Percentiles rank a stretch among this genome's conserved stretches.
These are phyloP conservation scores for Phlyctochytrium bullatum DNA, from an alignment of 192 early-diverging fungal species.

Conservation along the genomic window DNA sequence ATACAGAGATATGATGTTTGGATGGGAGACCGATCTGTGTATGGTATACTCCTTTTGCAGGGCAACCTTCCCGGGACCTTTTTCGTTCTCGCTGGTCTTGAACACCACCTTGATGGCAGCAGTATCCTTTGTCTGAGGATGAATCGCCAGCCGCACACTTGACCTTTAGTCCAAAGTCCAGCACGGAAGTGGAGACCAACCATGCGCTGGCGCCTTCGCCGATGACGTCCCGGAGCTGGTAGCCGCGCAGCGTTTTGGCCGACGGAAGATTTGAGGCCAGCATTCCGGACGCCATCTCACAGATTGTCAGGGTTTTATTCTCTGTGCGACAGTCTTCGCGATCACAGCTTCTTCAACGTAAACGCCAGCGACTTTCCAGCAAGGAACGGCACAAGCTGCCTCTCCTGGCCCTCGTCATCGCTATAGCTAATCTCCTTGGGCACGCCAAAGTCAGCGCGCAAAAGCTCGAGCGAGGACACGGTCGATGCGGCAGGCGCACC, in stretches of 20 bases:
- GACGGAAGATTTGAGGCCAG: no score
- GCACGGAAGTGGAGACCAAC: conserved; percentile 14
- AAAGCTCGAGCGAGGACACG: conserved; percentile 43
- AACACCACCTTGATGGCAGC: conserved; percentile 61
- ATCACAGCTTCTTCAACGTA: background rate
- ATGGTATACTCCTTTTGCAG: conserved; percentile 58
- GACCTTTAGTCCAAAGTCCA: conserved; percentile 13
- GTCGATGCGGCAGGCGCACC: conserved; percentile 35
- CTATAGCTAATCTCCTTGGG: conserved; percentile 52
- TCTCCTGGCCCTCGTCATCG: conserved; percentile 45
- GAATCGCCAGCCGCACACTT: conserved; percentile 56
- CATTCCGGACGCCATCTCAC: no score
- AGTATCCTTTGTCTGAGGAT: conserved; percentile 36
- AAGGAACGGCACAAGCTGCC: conserved; percentile 81
- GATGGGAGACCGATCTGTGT: conserved; percentile 48
- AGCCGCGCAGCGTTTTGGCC: conserved; percentile 9
- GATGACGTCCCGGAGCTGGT: conserved; percentile 31
- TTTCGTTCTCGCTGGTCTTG: conserved; percentile 33
- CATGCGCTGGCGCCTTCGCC: conserved; percentile 46
- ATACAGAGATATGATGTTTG: conserved; percentile 56
- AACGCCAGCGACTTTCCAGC: conserved; percentile 50
- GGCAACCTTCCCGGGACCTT: conserved; percentile 19
- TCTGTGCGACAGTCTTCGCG: no score
- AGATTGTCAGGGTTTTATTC: background rate
- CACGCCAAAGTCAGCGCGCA: conserved; percentile 38